Conservation (phyloP, 345 rosid species). For the Citrus cavaleriei region DNA sequence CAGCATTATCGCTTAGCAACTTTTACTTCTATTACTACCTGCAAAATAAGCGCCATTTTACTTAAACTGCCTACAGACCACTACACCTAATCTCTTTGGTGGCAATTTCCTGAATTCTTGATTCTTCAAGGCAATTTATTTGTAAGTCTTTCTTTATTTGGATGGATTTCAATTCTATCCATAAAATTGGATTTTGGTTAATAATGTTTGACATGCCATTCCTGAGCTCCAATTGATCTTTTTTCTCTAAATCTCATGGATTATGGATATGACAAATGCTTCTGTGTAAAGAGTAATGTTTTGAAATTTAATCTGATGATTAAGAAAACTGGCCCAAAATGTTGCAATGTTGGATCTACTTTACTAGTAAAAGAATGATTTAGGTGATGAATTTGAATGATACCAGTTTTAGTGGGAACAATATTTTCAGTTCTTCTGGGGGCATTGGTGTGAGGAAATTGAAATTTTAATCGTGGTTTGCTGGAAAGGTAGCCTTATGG, state of each 20-base stretch:
- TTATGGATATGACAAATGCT: not conserved
- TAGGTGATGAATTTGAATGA: not conserved
- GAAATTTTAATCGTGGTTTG: no score
- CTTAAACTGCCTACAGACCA: not conserved
- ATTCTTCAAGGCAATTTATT: not conserved
- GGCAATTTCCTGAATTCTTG: not conserved
- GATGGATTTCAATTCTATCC: not conserved
- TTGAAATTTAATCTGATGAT: not conserved
- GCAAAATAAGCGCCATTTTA: not conserved
- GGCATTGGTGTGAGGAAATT: not conserved
- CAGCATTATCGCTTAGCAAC: not conserved
- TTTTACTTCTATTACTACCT: not conserved
- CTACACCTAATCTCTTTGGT: not conserved
- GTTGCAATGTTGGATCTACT: not conserved
- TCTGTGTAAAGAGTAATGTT: not conserved
- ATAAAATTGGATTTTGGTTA: not conserved
- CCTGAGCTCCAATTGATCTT: not conserved
- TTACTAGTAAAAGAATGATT: no score
- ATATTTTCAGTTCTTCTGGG: not conserved
- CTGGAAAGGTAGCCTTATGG: not conserved
- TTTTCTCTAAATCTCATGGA: not conserved
- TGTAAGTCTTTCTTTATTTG: not conserved
- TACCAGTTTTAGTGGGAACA: not conserved
- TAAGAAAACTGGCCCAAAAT: not conserved
- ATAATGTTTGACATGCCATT: not conserved